A percentile compares a stretch with the other conserved stretches of the same genome.
Conservation (phyloP, 208 protist genomes). For the Borovskyia barvae region DNA sequence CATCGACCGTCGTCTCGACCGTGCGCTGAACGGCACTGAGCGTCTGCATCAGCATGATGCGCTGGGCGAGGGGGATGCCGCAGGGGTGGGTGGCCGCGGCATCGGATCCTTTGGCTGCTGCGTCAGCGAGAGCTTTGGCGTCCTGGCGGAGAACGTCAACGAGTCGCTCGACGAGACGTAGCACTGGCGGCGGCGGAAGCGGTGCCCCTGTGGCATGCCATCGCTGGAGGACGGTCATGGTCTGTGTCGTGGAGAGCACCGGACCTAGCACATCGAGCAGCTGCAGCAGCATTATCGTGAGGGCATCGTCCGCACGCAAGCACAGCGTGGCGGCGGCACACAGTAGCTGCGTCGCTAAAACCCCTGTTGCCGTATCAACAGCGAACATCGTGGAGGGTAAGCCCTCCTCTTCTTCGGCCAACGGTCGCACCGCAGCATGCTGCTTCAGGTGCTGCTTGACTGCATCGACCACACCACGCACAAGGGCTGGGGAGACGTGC, state of each 20-base stretch:
- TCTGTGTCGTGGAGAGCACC: slow-evolving; percentile 31
- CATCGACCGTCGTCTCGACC: slow-evolving; percentile 12
- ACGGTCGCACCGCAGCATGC: background rate
- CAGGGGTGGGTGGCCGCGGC: background rate
- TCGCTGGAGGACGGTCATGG: slow-evolving; percentile 19
- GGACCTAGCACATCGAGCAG: slow-evolving; percentile 31
- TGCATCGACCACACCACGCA: slow-evolving; percentile 23
- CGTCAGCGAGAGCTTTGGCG: background rate
- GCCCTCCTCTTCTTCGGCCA: background rate
- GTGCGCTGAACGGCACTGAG: slow-evolving; percentile 17
- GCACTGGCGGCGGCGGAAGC: slow-evolving; percentile 12
- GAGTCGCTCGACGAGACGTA: slow-evolving; percentile 22
- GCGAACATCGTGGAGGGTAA: background rate
- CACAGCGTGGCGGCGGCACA: slow-evolving; percentile 42
- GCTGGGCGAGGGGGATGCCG: slow-evolving; percentile 5
- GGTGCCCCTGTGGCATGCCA: slow-evolving; percentile 26
- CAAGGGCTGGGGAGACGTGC: slow-evolving; percentile 50
- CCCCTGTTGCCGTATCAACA: slow-evolving; percentile 18
- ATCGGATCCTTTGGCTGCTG: background rate
- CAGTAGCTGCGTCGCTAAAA: slow-evolving; percentile 38
- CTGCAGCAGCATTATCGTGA: slow-evolving; percentile 40
- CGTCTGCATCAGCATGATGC: slow-evolving; percentile 13
- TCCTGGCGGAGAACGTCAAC: slow-evolving; percentile 9
- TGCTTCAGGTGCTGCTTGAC: slow-evolving; percentile 5
- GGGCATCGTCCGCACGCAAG: slow-evolving; percentile 35